Evolutionary conservation across 371 early-diverging fungal species (phyloP), one percentile per base, ranked within the genome.

Genomic region (Mortierella sp.): DNA sequence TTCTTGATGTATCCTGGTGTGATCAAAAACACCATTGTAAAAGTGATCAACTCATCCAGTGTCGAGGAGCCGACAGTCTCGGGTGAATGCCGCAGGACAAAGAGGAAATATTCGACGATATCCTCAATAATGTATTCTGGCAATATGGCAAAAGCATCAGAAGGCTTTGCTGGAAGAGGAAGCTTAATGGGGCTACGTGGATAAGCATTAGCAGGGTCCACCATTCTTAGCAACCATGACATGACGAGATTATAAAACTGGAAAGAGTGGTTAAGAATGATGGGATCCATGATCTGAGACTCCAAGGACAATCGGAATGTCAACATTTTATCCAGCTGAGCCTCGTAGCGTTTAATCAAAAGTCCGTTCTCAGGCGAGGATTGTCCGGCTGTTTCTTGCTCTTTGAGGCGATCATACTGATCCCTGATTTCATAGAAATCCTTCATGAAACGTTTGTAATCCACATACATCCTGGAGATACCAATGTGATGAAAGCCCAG

Each of bases 101-200:
- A 93, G 34, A 93, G 84, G 49, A 91, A 89, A 31, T 93, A 88
- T 59, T 93, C 93, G 29, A 92, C 87, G 47, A 94, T 86, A 75
- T 98, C 98, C 78, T 97, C 97, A 42, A 98, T 77, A 37, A 97
- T 90, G 85, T 93, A 97, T 81, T 99, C 97, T 15, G 99, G 99
- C 7, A 97, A 86, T 85, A 92, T 92, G 3, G 91, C 85, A 87
- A 95, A 96, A 13, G 66, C 64, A 8, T 86, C 81, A 0, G 91
- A 89, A 0, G 91, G 85, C 2, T 83, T 68, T 2, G 72, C 65
- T 7, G 91, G 89, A 7, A 91, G 72, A 2, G 92, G 91, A 13
- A 90, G 72, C 12, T 76, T 79, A 60, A 58, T 63, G 23, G 64
- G 43, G 8, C 45, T 62, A 19, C 64, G 85, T 10, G 93, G 93